phyloP scores from a whole-genome alignment of 2,329 filamentous ascomycete species.

The Aspergillus fructus region DNA sequence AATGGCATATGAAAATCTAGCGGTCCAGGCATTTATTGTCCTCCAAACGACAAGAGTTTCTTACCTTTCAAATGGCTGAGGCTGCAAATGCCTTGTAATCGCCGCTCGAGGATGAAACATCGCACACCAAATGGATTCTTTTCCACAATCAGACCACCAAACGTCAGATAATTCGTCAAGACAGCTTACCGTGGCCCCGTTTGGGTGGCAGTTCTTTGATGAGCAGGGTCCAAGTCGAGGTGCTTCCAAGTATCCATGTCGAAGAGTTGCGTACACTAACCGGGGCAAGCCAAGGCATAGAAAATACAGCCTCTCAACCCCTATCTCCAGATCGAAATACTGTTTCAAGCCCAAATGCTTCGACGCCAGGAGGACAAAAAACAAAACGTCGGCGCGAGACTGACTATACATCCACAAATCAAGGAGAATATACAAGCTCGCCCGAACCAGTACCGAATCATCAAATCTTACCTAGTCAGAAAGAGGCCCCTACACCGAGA shows the following conservation, averaged over 20 bases:
- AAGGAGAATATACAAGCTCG: neutral
- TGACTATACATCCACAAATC: neutral
- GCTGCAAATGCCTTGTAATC: neutral
- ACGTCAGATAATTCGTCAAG: neutral
- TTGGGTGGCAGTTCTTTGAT: neutral
- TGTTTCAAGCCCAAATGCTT: neutral
- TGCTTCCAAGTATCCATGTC: neutral
- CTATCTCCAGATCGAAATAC: neutral
- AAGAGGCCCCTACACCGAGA: neutral
- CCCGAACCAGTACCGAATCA: neutral
- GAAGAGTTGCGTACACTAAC: neutral
- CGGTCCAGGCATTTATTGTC: neutral
- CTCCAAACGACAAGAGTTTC: neutral
- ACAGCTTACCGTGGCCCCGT: neutral
- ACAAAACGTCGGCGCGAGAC: neutral
- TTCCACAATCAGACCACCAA: neutral
- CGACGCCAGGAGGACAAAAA: neutral
- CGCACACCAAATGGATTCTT: neutral
- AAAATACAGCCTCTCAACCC: neutral
- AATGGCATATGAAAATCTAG: neutral
- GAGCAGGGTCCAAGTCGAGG: neutral
- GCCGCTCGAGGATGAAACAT: neutral
- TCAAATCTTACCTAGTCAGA: neutral
- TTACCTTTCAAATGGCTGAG: neutral
- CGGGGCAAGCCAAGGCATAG: neutral